These are phyloP conservation scores for Microbotryum saponariae DNA, from an alignment of 1,284 basidiomycete genomes.

Conservation along the genomic window DNA sequence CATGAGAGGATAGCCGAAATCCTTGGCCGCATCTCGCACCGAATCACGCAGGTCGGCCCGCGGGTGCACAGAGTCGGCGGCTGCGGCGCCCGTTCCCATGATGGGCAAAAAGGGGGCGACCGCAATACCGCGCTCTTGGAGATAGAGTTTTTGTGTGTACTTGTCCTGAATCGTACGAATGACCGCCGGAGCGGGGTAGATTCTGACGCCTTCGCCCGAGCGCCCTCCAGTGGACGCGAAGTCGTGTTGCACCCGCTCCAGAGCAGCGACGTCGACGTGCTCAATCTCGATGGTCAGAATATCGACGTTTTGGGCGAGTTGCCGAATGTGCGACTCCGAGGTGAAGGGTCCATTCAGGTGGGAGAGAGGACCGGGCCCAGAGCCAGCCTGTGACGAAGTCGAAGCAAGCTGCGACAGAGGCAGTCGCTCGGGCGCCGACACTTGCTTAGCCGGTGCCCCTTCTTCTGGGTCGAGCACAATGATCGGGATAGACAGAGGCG, in stretches of 20 bases:
- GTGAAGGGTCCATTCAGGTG: slow-evolving; percentile 89
- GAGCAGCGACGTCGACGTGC: slow-evolving; percentile 76
- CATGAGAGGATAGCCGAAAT: slow-evolving; percentile 84
- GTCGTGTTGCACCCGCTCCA: slow-evolving; percentile 57
- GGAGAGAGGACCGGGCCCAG: slow-evolving; percentile 23
- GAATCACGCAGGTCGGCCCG: slow-evolving; percentile 48
- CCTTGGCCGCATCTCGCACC: slow-evolving; percentile 50
- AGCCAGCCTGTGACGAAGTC: slow-evolving; percentile 50
- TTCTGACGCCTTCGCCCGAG: slow-evolving; percentile 46
- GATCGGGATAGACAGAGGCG: slow-evolving; percentile 78
- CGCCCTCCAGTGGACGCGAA: slow-evolving; percentile 38
- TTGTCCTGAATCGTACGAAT: slow-evolving; percentile 94
- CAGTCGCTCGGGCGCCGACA: slow-evolving; percentile 41
- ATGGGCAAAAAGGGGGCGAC: slow-evolving; percentile 58
- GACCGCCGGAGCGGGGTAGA: slow-evolving; percentile 79
- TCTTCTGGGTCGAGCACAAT: slow-evolving; percentile 78
- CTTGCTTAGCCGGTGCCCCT: slow-evolving; percentile 82
- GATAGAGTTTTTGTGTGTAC: slow-evolving; percentile 76
- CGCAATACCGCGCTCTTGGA: slow-evolving; percentile 55
- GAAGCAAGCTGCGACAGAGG: slow-evolving; percentile 62
- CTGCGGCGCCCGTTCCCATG: slow-evolving; percentile 11
- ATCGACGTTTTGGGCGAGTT: slow-evolving; percentile 74
- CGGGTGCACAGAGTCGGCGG: slow-evolving; percentile 28
- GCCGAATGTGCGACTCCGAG: slow-evolving; percentile 68
- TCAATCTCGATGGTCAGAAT: slow-evolving; percentile 95